Evolutionary conservation across 164 flowering plant genomes (phyloP), one percentile per base, ranked within the genome.

Genomic region (Liquidambar formosana): DNA sequence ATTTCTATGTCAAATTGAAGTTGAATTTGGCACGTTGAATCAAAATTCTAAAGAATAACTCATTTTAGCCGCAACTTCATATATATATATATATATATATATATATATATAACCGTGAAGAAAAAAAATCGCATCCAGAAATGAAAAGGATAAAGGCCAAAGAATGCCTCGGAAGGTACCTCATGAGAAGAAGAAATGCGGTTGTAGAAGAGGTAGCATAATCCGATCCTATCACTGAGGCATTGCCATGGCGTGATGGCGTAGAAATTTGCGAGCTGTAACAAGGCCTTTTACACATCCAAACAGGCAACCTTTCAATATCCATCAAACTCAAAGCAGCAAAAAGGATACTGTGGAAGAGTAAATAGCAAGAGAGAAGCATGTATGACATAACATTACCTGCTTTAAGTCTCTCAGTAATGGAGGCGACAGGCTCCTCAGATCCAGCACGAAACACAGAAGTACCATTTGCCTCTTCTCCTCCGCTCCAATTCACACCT

Each of bases 401-500:
- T 88, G 92, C 78, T 88, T 89, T 3, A 91, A 23, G 58, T 88
- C 85, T 61, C 61, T 64, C 46, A 93, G 85, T 61, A 83, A 61
- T 45, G 87, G 76, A 80, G 89, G 92, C 16, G 88, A 75, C n/a
- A 93, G 64, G 74, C 79, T 83, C 5, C 83, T 85, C 54, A 93
- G 82, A 77, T 93, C 95, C 73, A 91, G 72, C 33, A 87, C 77
- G 82, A 91, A 88, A 73, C 93, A 91, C 25, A 91, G 73, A 60
- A 87, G 67, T 21, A 73, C 88, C 98, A 91, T 45, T 52, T 61
- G 48, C 46, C 38, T 25, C 60, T 48, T 6, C 53, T 45, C 14
- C 52, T 70, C 28, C 54, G 58, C 33, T 52, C 25, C 54, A 8
- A 60, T 63, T n/a, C n/a, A n/a, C n/a, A 26, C 18, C 52, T 63